Percentiles rank a stretch among this genome's conserved stretches.
phyloP scores from a whole-genome alignment of 495 filamentous ascomycete genomes.

The Aspergillus nidulans region DNA sequence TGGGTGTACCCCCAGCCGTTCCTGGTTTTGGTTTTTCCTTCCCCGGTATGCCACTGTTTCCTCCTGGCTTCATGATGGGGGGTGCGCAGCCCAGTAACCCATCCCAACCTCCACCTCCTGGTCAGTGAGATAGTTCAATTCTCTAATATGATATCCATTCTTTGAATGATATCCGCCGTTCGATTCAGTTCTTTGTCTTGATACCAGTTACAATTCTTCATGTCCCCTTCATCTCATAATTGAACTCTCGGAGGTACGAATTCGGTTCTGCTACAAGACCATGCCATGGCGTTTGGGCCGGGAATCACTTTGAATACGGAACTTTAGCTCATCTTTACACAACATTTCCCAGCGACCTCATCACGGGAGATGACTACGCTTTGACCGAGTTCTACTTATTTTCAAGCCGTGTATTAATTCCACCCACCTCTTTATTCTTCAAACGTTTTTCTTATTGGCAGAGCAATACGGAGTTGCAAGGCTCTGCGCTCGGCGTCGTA shows the following conservation, averaged over 20 bases:
- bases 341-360: neutral
- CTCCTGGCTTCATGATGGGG: constrained; percentile 58
- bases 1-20: constrained; percentile 57
- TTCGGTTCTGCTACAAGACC: constrained; percentile 2
- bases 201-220: constrained; percentile 13
- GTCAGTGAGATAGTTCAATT: constrained; percentile 30
- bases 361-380: neutral
- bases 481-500: too few relatives aligned
- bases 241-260: constrained; percentile 2
- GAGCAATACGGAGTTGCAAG: too few relatives aligned
- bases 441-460: neutral
- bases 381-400: too few relatives aligned
- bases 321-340: neutral
- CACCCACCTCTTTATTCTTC: neutral
- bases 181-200: constrained; percentile 13
- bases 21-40: constrained; percentile 64
- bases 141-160: neutral
- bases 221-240: neutral
- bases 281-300: neutral
- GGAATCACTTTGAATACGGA: neutral
- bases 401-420: neutral
- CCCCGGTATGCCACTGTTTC: constrained; percentile 66
- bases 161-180: constrained; percentile 5
- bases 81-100: constrained; percentile 30
- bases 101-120: constrained; percentile 46